These are phyloP conservation scores for Hypoxylon subgilvum DNA, from an alignment of 495 filamentous ascomycete species.

Conservation along the genomic window DNA sequence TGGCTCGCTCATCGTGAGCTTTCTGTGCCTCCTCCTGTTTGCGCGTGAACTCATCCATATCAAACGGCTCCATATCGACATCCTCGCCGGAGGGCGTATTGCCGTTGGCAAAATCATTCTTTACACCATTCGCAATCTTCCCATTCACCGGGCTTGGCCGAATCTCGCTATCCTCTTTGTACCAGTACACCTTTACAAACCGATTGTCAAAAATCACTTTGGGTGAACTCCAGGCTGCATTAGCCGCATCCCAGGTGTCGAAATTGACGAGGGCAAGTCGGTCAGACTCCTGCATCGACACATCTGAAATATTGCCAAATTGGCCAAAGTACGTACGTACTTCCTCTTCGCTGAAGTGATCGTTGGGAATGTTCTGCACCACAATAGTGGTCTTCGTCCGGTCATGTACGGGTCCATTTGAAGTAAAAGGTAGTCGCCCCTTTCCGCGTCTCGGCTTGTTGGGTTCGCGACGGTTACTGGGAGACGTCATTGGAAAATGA, in stretches of 20 bases:
- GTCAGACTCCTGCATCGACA: conserved; percentile 78
- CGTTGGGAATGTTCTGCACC: conserved; percentile 89
- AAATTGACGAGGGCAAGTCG: conserved; percentile 83
- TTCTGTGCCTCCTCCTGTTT: conserved; percentile 83
- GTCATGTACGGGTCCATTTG: conserved; percentile 75
- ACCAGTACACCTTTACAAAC: conserved; percentile 98
- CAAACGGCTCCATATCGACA: conserved; percentile 61
- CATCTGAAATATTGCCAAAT: conserved; percentile 76
- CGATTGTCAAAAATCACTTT: conserved; percentile 96
- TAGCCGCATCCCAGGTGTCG: conserved; percentile 72
- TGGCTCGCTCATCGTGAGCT: conserved; percentile 74
- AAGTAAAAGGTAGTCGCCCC: conserved; percentile 72
- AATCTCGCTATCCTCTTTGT: conserved; percentile 65
- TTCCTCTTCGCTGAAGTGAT: conserved; percentile 75
- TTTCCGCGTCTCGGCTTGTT: conserved; percentile 49
- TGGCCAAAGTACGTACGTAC: conserved; percentile 83
- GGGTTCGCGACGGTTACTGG: conserved; percentile 45
- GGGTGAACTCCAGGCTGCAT: conserved; percentile 84
- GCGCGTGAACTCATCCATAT: conserved; percentile 77
- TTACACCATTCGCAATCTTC: conserved; percentile 28
- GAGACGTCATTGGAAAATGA: background rate
- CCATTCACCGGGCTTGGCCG: conserved; percentile 20
- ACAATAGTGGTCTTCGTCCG: conserved; percentile 80
- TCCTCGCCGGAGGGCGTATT: conserved; percentile 21
- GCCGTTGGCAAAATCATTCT: conserved; percentile 27